These are phyloP conservation scores for Ochromonas danica DNA, from an alignment of 108 stramenopile genomes.

Conservation along the genomic window DNA sequence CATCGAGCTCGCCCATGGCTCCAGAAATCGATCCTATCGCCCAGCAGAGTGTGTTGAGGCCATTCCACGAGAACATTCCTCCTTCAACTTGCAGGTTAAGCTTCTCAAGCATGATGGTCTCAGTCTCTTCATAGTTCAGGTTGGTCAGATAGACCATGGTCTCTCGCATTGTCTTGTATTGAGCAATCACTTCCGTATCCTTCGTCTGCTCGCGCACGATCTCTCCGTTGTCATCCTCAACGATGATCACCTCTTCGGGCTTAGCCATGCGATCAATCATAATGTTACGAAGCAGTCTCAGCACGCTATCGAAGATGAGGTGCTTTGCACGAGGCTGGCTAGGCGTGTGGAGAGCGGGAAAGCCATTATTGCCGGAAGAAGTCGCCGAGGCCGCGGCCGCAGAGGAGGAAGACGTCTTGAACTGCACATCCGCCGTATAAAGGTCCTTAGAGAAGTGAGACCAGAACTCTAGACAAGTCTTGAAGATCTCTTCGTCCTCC, in stretches of 20 bases:
- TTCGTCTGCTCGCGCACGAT: conserved; percentile 92
- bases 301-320: conserved; percentile 71
- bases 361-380: not conserved
- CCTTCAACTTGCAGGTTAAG: conserved; percentile 74
- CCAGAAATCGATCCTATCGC: conserved; percentile 97
- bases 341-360: not conserved
- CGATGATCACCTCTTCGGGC: conserved; percentile 99
- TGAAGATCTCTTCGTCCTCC: conserved; percentile 94
- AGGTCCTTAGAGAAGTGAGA: conserved; percentile 90
- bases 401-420: not conserved
- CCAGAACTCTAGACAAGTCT: conserved; percentile 97
- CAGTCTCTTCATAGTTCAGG: conserved; percentile 94
- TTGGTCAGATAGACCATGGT: conserved; percentile 96
- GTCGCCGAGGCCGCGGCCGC: not conserved
- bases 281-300: conserved; percentile 83
- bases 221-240: conserved; percentile 97
- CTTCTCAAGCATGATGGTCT: conserved; percentile 94
- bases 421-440: conserved; percentile 65
- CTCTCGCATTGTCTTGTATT: conserved; percentile 98
- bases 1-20: conserved; percentile 97
- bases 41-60: conserved; percentile 98
- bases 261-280: conserved; percentile 98
- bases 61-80: conserved; percentile 48
- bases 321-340: conserved; percentile 23
- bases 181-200: conserved; percentile 97